Conservation (phyloP, 2,329 filamentous ascomycete genomes). For the Geosmithia morbida region DNA sequence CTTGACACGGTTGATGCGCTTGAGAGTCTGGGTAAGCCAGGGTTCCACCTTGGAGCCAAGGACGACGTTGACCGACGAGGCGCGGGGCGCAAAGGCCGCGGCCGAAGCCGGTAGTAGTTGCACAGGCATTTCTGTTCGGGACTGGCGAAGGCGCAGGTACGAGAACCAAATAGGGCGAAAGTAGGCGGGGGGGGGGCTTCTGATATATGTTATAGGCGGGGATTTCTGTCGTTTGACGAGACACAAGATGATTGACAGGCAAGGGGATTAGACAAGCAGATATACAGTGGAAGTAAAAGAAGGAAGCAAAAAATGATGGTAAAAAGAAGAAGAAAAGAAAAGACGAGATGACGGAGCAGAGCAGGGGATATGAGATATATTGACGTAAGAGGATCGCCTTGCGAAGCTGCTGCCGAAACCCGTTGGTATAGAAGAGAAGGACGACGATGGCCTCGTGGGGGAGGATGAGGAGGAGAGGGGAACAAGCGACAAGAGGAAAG, state of each 20-base stretch:
- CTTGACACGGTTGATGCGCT: conserved; percentile 94
- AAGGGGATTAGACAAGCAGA: conserved; percentile 2
- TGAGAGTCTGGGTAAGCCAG: conserved; percentile 92
- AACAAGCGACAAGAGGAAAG: conserved; percentile 30
- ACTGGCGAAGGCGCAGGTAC: conserved; percentile 9
- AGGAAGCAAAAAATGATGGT: conserved; percentile 9
- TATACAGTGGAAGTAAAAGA: conserved; percentile 4
- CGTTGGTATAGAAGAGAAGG: conserved; percentile 33
- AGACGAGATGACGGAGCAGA: conserved; percentile 37
- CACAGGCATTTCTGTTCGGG: conserved; percentile 57
- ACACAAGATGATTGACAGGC: conserved; percentile 6
- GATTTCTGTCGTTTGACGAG: conserved; percentile 1
- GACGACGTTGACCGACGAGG: conserved; percentile 86
- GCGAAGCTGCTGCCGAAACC: conserved; percentile 39
- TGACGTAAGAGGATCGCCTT: conserved; percentile 30
- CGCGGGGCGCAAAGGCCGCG: conserved; percentile 84
- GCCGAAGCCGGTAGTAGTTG: conserved; percentile 90
- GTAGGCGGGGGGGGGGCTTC: not conserved
- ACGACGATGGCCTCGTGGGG: conserved; percentile 41
- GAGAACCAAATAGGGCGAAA: not conserved
- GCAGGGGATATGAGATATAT: conserved; percentile 16
- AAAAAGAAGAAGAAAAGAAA: conserved; percentile 28
- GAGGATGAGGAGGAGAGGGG: conserved; percentile 26
- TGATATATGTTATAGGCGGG: conserved; percentile 1
- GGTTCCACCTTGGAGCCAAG: conserved; percentile 84